phyloP scores from a whole-genome alignment of 2,329 filamentous ascomycete genomes.

The Penicillium digitatum region DNA sequence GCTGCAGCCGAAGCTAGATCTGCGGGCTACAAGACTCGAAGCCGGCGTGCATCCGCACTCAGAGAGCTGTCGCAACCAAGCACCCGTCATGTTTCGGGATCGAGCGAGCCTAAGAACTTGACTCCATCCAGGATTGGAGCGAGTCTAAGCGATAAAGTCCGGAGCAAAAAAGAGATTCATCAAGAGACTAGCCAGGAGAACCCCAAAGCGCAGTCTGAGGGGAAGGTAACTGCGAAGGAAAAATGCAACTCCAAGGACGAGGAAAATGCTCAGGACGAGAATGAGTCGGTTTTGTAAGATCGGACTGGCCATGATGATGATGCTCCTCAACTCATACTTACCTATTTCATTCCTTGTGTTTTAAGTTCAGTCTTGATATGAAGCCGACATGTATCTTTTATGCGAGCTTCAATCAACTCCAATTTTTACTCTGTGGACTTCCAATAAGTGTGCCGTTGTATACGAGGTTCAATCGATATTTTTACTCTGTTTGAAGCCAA shows the following conservation, averaged over 20 bases:
- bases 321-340: neutral
- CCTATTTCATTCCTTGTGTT: neutral
- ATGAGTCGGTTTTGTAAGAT: neutral
- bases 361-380: neutral
- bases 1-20: constrained; percentile 30
- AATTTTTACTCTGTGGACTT: neutral
- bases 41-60: constrained; percentile 20
- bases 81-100: constrained; percentile 33
- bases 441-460: neutral
- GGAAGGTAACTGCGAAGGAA: constrained; percentile 22
- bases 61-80: constrained; percentile 31
- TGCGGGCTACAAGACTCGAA: constrained; percentile 22
- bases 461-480: neutral
- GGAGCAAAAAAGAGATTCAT: constrained; percentile 33
- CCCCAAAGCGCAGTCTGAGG: constrained; percentile 6
- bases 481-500: neutral
- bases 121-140: constrained; percentile 24
- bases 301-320: neutral
- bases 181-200: constrained; percentile 25
- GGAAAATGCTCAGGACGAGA: neutral
- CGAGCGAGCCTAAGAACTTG: constrained; percentile 28
- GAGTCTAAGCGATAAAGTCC: constrained; percentile 34
- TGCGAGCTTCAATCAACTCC: neutral
- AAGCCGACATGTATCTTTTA: neutral
- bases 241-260: neutral